A percentile compares a stretch with the other conserved stretches of the same genome.
phyloP scores from a whole-genome alignment of 768 basidiomycete genomes.

The Lepiota venenata region DNA sequence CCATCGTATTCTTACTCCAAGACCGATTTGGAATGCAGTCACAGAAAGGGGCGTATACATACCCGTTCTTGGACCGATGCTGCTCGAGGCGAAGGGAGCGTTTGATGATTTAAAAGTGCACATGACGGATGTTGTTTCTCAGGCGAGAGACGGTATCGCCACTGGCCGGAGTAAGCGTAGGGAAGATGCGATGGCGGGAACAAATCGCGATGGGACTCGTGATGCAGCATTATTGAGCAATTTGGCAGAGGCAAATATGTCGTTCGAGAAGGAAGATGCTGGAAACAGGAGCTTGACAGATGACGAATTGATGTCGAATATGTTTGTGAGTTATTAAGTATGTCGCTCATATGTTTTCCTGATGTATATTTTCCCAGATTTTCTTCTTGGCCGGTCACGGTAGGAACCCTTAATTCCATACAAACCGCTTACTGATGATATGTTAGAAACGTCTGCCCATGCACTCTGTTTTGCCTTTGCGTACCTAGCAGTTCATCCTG shows the following conservation, averaged over 20 bases:
- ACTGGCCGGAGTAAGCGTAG: not conserved
- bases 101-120: conserved; percentile 36
- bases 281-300: conserved; percentile 33
- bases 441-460: conserved; percentile 44
- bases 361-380: conserved; percentile 20
- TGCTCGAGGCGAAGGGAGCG: conserved; percentile 24
- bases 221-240: conserved; percentile 40
- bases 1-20: conserved; percentile 28
- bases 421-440: not conserved
- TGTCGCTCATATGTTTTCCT: no score
- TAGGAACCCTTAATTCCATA: conserved; percentile 14
- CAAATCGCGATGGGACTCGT: conserved; percentile 11
- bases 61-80: conserved; percentile 30
- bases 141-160: conserved; percentile 31
- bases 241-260: conserved; percentile 46
- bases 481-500: conserved; percentile 48
- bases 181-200: conserved; percentile 14
- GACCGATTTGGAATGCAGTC: conserved; percentile 28
- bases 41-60: conserved; percentile 23
- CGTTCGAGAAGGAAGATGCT: conserved; percentile 22
- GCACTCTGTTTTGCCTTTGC: conserved; percentile 38
- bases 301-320: conserved; percentile 43
- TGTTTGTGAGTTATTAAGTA: conserved; percentile 41
- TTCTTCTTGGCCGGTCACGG: conserved; percentile 52
- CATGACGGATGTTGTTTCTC: conserved; percentile 37